Evolutionary conservation across 1,284 basidiomycete species (phyloP).

Genomic region (Sphaerobolus stellatus): DNA sequence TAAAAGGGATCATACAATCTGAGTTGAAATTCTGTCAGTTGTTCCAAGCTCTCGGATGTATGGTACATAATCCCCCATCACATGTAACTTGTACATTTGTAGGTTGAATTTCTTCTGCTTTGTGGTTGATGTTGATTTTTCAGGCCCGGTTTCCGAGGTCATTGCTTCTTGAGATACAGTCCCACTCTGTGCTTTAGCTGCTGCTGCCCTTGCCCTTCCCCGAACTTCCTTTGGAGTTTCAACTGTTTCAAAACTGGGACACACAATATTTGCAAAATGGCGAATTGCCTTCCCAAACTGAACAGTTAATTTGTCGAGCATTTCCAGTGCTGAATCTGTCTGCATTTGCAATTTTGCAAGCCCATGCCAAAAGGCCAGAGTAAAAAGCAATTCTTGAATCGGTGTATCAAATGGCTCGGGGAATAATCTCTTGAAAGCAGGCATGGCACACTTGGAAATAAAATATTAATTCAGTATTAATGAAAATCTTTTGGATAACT

Average conservation of each 20-base stretch:
- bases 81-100: conserved; percentile 33
- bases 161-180: neutral
- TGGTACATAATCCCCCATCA: conserved; percentile 32
- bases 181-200: neutral
- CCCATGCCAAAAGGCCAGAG: conserved; percentile 26
- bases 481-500: neutral
- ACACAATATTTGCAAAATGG: conserved; percentile 18
- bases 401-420: conserved; percentile 18
- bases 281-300: conserved; percentile 18
- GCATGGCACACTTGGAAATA: conserved; percentile 26
- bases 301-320: conserved; percentile 18
- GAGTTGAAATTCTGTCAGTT: conserved; percentile 28
- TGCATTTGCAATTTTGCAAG: conserved; percentile 32
- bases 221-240: conserved; percentile 32
- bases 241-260: conserved; percentile 21
- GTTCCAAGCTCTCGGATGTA: conserved; percentile 32
- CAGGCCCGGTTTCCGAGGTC: neutral
- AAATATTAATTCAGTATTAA: neutral
- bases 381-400: conserved; percentile 24
- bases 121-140: neutral
- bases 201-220: neutral
- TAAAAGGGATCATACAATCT: conserved; percentile 22
- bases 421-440: conserved; percentile 30
- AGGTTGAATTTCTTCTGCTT: conserved; percentile 17
- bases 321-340: conserved; percentile 22